Base-by-base conservation (phyloP, 1,284 basidiomycete species). In the Takashimella koratensis region DNA sequence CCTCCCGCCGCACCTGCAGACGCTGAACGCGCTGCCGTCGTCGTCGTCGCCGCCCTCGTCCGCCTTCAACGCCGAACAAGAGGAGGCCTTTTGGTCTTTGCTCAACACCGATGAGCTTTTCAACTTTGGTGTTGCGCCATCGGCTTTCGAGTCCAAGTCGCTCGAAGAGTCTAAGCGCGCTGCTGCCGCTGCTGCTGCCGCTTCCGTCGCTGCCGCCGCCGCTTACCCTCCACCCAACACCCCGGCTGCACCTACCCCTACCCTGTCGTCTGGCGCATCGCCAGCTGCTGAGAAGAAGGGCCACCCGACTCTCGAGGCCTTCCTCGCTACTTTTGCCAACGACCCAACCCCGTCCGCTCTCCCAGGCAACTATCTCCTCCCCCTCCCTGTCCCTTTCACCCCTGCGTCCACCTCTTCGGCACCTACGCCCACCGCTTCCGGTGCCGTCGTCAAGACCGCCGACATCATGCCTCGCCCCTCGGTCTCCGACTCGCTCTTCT, bases 31-130 rank as follows among this genome's bases (percentile, higher is more conserved):
- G 43, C 43, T 70, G 30, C 48, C 48, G 16, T 51, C 53, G 5
- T 62, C 67, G 11, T 65, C 65, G 39, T 66, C 72, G 11, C 70
- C 72, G 1, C 60, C 66, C 19, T 63, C 65, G 22, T 41, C 58
- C 23, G 68, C 59, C 27, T 60, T 71, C 51, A 63, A 65, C 52
- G 54, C 54, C 42, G 68, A 72, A 52, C 60, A 65, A 40, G 72
- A 74, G 53, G 69, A 70, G 43, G 69, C 68, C 16, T 70, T 74
- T 49, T 74, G 70, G 70, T 62, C 63, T 16, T 74, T 68, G 53
- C 58, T 74, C 44, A 68, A 71, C 58, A 68, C 72, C 27, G 72
- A 73, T 54, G 68, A 70, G 53, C 62, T 74, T 12, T 73, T 71
- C 56, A 63, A 70, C 62, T 70, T 71, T 62, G 69, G 67, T 41